Base-by-base conservation (phyloP, 2,329 filamentous ascomycete species). In the Aspergillus puulaauensis region DNA sequence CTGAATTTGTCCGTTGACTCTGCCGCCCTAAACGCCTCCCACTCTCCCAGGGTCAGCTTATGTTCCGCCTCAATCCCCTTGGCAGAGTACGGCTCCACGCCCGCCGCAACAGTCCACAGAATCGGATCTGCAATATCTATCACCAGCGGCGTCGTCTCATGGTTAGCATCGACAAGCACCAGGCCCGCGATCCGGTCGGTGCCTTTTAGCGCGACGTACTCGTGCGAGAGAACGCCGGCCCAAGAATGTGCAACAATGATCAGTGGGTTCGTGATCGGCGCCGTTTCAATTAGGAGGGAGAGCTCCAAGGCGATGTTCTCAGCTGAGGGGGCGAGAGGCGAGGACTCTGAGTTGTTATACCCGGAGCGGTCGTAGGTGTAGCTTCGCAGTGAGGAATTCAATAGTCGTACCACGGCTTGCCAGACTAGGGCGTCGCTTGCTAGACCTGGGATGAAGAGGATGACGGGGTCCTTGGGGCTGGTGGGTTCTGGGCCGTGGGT, bases 121-220 rank as follows among this genome's bases (percentile, higher is more conserved):
- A 54, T 52, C 7, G 58, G 56, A 48, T 63, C 62, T 9, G 58
- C 58, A 21, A 61, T 60, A 27, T 60, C 37, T 47, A 57, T 35
- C 27, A 61, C 54, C 2, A 59, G 31, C 23, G 49, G 49, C 11
- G 57, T 55, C 2, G 61, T 41, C 59, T 64, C 62, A 21, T 64
- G 58, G n/a, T 63, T 62, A 2, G 61, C 56, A 17, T 64, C 58
- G 6, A 64, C 62, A n/a, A 64, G 44, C 1, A 64, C 58, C 41
- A 64, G 27, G 11, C 62, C 62, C 8, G 56, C 59, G 49, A 64
- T 56, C 3, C 51, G 54, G 8, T 46, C 56, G 5, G 50, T 41
- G 2, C 58, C 53, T 7, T 56, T 57, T 2, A 61, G 54, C 8
- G 58, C 62, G 21, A 64, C 52, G 17, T 56, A 64, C 49, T 63